Evolutionary conservation across 179 eudicot genomes (phyloP), one percentile per base, ranked within the genome.

Genomic region (Camellia oleifera): DNA sequence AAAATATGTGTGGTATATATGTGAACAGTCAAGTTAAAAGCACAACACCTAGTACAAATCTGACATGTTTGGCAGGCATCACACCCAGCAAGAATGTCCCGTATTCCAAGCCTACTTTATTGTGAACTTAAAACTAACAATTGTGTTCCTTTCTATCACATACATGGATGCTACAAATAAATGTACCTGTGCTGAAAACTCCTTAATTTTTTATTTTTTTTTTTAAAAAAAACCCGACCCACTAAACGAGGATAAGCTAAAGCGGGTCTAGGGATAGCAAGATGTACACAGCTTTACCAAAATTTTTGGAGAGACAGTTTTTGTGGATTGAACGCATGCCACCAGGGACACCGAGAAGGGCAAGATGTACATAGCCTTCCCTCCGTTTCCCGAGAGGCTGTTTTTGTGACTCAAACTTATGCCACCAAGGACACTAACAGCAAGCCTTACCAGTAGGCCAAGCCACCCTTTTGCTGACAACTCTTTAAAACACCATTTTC

Each of bases 151-250:
- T 71, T 48, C 18, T 50, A 17, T 72, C 60, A 32, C 40, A 32
- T 32, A 23, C 58, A 71, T 71, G 58, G 42, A 54, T 72, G 76
- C 76, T 72, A 13, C 6, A 72, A 72, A 52, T 53, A 46, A 53
- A 72, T 72, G 58, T 53, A 18, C n/a, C 15, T 20, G 17, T 48
- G 76, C 20, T 52, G 62, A 23, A 53, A 60, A 23, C 9, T 72
- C 17, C 4, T 48, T 2, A 62, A 69, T 0, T 0, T 26, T 26
- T 26, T 20, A 26, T 0, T 26, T 26, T 26, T 20, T 46, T 20
- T 46, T 44, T 32, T 1, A 32, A 32, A 32, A 32, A 32, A 32
- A 32, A 32, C 0, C 40, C 2, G 2, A 32, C 40, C 40, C 40
- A 1, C 40, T 32, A 32, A 32, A 32, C 40, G 2, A 32, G 40